phyloP scores from a whole-genome alignment of 1,284 basidiomycete genomes.

The Sporisorium graminicola region DNA sequence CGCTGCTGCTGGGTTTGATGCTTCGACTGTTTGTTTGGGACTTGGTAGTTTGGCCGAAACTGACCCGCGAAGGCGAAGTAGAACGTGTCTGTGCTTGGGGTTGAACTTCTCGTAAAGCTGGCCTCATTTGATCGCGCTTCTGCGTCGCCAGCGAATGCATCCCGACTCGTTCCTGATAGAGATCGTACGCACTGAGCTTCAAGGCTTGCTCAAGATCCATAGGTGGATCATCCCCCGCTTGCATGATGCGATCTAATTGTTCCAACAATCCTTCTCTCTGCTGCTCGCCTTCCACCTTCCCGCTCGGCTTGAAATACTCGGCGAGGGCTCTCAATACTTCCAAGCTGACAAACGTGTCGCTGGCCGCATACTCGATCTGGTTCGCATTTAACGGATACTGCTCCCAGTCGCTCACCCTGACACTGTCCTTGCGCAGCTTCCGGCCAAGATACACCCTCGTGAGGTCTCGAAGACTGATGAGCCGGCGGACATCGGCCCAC shows the following conservation, averaged over 20 bases:
- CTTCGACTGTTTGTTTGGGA: neutral
- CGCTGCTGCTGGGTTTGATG: neutral
- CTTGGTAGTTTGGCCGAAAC: neutral
- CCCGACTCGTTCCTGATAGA: constrained; percentile 18
- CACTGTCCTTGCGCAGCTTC: constrained; percentile 49
- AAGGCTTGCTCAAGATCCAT: constrained; percentile 28
- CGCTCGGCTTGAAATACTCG: constrained; percentile 16
- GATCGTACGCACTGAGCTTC: constrained; percentile 32
- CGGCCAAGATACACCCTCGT: constrained; percentile 50
- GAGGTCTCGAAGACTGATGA: constrained; percentile 59
- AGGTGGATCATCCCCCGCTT: neutral
- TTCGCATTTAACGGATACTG: constrained; percentile 22
- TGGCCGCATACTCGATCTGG: constrained; percentile 62
- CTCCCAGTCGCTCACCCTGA: constrained; percentile 55
- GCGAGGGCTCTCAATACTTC: constrained; percentile 50
- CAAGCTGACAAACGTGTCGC: constrained; percentile 56
- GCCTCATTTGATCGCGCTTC: constrained; percentile 5
- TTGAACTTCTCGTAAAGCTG: constrained; percentile 26
- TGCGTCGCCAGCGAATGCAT: neutral
- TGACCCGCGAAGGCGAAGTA: neutral
- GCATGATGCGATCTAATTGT: constrained; percentile 10
- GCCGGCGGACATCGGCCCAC: constrained; percentile 27
- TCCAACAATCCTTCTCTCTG: constrained; percentile 10
- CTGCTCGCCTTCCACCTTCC: neutral
- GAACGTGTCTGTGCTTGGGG: neutral